Evolutionary conservation across 768 basidiomycete genomes (phyloP).

Genomic region (Strobilomyces echinocephalus): DNA sequence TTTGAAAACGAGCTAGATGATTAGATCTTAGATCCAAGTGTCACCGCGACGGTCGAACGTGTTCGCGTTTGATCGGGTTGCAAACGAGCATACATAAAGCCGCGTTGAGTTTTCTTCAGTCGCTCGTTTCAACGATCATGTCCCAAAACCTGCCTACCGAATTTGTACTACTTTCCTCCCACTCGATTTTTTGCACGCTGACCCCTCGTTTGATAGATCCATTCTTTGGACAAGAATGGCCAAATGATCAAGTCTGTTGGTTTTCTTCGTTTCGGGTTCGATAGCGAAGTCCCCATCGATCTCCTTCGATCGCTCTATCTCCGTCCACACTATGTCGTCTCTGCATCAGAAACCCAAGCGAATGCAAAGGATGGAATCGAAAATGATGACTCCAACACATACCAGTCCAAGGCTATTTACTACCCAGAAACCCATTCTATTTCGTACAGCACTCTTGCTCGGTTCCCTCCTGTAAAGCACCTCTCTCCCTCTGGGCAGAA

Average conservation of each 20-base stretch:
- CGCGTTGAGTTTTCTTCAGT: background rate
- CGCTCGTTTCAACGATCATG: slow-evolving; percentile 15
- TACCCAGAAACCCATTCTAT: slow-evolving; percentile 76
- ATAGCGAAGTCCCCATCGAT: slow-evolving; percentile 77
- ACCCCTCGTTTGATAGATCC: slow-evolving; percentile 39
- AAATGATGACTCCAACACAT: slow-evolving; percentile 40
- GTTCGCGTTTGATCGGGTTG: background rate
- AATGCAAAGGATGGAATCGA: slow-evolving; percentile 39
- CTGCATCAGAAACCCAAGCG: slow-evolving; percentile 34
- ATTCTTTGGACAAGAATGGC: slow-evolving; percentile 69
- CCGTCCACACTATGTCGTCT: slow-evolving; percentile 67
- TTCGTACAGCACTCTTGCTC: slow-evolving; percentile 87
- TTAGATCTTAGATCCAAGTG: too few species aligned
- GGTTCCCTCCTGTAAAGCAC: slow-evolving; percentile 90
- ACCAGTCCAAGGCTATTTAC: slow-evolving; percentile 84
- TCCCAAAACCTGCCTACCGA: slow-evolving; percentile 17
- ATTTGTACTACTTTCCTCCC: slow-evolving; percentile 10
- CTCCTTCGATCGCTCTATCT: slow-evolving; percentile 85
- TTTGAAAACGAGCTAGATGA: background rate
- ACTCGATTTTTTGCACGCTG: background rate
- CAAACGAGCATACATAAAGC: background rate
- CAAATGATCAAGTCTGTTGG: slow-evolving; percentile 76
- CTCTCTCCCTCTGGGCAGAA: slow-evolving; percentile 75
- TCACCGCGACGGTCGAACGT: background rate
- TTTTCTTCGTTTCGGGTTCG: slow-evolving; percentile 82